Base-by-base conservation (phyloP, 306 rosid species). In the Abrus pulchellus region DNA sequence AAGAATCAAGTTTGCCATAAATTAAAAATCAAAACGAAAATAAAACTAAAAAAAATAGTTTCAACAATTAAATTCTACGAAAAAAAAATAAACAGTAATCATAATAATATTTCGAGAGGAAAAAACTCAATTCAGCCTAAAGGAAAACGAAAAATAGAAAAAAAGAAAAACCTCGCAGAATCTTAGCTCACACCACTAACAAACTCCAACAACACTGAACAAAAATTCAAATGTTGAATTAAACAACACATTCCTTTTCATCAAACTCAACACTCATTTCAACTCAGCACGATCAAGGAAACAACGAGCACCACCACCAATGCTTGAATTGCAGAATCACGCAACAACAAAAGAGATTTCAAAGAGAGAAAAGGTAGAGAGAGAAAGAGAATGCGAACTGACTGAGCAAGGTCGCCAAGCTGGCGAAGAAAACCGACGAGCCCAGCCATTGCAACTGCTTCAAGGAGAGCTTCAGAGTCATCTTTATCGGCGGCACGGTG, bases 321-420 rank as follows among this genome's bases (percentile, higher is more conserved):
- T 1, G 36, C 65, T 52, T 3, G 1, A 77, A 52, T 11, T 33
- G 62, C 30, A 6, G 43, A 65, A 75, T 41, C 32, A 77, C 13
- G 75, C 9, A 38, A 40, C 43, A 63, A 33, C 43, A 14, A 11
- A 36, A 60, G 20, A 33, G 9, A 71, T n/a, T 66, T 1, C 1
- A 68, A 57, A 62, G 68, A 67, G 59, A 62, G 74, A 43, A 30
- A 50, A 11, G 47, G 71, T 4, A 74, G 63, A 61, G 57, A 60
- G 57, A 73, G 70, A 59, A 45, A 52, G 12, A 43, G 79, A 44
- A 44, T 48, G 75, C 8, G 79, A 74, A 71, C 91, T 85, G 44
- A 96, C 99, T 93, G 97, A 5, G 98, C 89, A 30, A 96, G 97
- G 90, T 96, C 98, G 1, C 98, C 99, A 79, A 96, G 98, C 85